Evolutionary conservation across 2,329 filamentous ascomycete species (phyloP), one percentile per base, ranked within the genome.

Genomic region (Colletotrichum sidae): DNA sequence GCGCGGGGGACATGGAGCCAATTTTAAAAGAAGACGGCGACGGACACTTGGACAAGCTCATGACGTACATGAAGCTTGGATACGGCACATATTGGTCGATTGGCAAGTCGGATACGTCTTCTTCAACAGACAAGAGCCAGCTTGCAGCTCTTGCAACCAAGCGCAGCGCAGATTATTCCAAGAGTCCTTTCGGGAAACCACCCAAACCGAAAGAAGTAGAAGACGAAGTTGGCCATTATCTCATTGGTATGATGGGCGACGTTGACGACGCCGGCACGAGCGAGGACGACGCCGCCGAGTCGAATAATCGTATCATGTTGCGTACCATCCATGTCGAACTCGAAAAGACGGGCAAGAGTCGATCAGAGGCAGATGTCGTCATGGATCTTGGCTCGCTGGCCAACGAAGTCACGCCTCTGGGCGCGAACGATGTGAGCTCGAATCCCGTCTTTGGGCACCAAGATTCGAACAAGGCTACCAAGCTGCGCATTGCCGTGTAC

Each of bases 401-500:
- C n/a, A 61, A 68, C n/a, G 56, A 67, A 4, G 33, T 67, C 44
- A 60, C 58, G 6, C 56, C 64, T 17, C 53, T 65, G 37, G 71
- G 50, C 7, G 52, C 47, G 62, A 45, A 66, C 68, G 25, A 59
- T 42, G 55, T 70, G 54, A 45, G 67, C 62, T 15, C 58, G 35
- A 42, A 71, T 60, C 60, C 64, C 4, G 55, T 67, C 11, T 81
- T 81, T 64, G 76, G 81, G 68, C 80, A 76, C 65, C 85, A 85
- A 69, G 84, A 87, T 68, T 77, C 79, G 62, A 86, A 84, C 72
- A 86, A 86, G 71, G 79, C 81, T 2, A 81, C 82, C 64, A 87
- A 84, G 70, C 76, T 94, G 46, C 86, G 90, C 1, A 89, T 92
- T 1, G 85, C 94, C 7, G 85, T 94, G 54, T 94, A 94, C 72